Evolutionary conservation across 2,329 filamentous ascomycete genomes (phyloP), one percentile per base, ranked within the genome.

Genomic region (Penicillium hesseltinei): DNA sequence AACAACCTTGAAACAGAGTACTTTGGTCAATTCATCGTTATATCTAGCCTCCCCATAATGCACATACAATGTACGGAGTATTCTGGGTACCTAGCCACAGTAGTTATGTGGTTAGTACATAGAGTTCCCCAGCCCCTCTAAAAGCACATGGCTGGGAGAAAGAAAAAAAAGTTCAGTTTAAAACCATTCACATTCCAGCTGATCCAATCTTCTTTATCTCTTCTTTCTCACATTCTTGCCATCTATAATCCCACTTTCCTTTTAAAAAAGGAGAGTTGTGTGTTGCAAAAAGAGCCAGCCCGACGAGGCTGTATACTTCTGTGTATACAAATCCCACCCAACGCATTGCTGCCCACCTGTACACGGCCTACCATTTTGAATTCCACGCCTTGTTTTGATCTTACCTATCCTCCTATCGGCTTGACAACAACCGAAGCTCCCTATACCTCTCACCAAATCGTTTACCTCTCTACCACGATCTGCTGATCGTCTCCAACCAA

Each of bases 101-200:
- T 46, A 21, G 21, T 21, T 21, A 52, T 38, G 50, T 45, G 50
- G 50, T 46, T 27, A 46, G 21, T 33, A 7, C 42, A 45, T 45
- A 31, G 25, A 36, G 31, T 39, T 58, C 56, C 59, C 64, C 64
- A 66, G 64, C 64, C 64, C 52, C 63, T 56, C 38, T 23, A 59
- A 57, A 60, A 56, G 42, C 51, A 66, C 62, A 66, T 66, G 65
- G 65, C 65, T 67, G 65, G 65, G 65, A 57, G 23, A 21, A 13
- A 21, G 39, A 56, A 35, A 43, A 42, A 53, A 36, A 56, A 15
- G 17, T 11, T 10, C 50, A 36, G 50, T 38, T 56, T 58, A 62
- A 56, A 59, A n/a, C 58, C 57, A 35, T 60, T 51, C 39, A 44
- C 45, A 57, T 62, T 61, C 60, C 54, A 53, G 44, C 25, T 31